Base-by-base conservation (phyloP, 2,329 filamentous ascomycete species). In the Colletotrichum magnum region DNA sequence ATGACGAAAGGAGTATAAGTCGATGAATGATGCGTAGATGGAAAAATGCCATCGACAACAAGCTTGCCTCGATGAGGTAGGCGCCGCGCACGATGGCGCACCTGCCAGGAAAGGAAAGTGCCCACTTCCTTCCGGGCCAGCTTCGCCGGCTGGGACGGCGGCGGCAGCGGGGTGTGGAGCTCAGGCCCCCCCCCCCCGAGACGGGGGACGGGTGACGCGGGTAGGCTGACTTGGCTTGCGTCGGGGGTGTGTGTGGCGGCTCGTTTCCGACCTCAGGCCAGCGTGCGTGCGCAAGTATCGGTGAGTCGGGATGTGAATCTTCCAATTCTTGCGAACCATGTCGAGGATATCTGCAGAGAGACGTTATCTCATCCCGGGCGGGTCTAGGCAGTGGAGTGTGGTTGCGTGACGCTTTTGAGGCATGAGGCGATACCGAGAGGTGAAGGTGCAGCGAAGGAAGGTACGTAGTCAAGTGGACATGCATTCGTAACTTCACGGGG, bases 181-280 rank as follows among this genome's bases (percentile, higher is more conserved):
- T 57, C 54, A 41, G 54, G 45, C 61, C n/a, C n/a, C n/a, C n/a
- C n/a, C n/a, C n/a, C 53, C 41, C 61, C 53, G 60, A 50, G 50
- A 24, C 61, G 48, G 54, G 48, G 54, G 41, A 68, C 54, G 54
- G 61, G 60, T 64, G 59, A 68, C 53, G 39, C 59, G 28, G n/a
- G 52, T 28, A 24, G 21, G 2, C 21, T 24, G 32, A 64, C 39
- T 64, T 68, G 59, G 53, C 53, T 52, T 52, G n/a, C 32, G 6
- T 45, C 28, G 36, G 13, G 32, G 53, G 59, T 24, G 21, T 24
- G 59, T 54, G 59, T 54, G 50, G 58, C 41, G 36, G 50, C 50
- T 62, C 50, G 10, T 62, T 36, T 47, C 5, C 16, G 45, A 54
- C 59, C 39, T 62, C 36, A 47, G 50, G 59, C 50, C 32, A 12